These are phyloP conservation scores for Micractinium sp. DNA, from an alignment of 139 green algal genomes.

Conservation along the genomic window DNA sequence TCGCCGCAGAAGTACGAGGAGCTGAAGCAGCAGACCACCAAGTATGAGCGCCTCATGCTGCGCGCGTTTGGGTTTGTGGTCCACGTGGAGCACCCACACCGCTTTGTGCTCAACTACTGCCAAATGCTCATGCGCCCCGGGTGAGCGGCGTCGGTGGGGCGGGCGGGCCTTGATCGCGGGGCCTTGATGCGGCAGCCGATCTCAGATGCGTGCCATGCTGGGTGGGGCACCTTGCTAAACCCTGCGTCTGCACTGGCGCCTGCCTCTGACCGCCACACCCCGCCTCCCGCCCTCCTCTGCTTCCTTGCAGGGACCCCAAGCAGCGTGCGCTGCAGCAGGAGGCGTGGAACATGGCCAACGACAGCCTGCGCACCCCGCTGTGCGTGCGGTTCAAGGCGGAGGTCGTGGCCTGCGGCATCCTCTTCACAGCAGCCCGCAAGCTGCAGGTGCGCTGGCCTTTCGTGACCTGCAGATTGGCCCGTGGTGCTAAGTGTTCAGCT, in stretches of 20 bases:
- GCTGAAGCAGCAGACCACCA: conserved; percentile 71
- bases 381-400: conserved; percentile 88
- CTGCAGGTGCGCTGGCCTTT: neutral
- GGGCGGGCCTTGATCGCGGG: neutral
- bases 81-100: conserved; percentile 93
- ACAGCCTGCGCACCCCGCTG: conserved; percentile 89
- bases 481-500: neutral
- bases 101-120: conserved; percentile 85
- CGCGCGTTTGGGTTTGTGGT: conserved; percentile 86
- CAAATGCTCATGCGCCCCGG: conserved; percentile 24
- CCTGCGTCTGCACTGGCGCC: neutral
- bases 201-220: neutral
- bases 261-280: too few relatives aligned
- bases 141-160: neutral
- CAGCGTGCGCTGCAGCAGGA: conserved; percentile 66
- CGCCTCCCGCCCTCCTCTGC: neutral
- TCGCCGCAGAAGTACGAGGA: conserved; percentile 61
- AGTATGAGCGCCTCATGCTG: conserved; percentile 83
- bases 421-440: conserved; percentile 83
- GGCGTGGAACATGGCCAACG: conserved; percentile 91
- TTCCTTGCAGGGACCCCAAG: neutral
- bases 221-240: neutral
- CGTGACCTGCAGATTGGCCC: neutral
- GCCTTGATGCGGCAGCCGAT: neutral
- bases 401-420: conserved; percentile 85